phyloP scores from a whole-genome alignment of 2,329 filamentous ascomycete genomes.

The Sporothrix mexicana region DNA sequence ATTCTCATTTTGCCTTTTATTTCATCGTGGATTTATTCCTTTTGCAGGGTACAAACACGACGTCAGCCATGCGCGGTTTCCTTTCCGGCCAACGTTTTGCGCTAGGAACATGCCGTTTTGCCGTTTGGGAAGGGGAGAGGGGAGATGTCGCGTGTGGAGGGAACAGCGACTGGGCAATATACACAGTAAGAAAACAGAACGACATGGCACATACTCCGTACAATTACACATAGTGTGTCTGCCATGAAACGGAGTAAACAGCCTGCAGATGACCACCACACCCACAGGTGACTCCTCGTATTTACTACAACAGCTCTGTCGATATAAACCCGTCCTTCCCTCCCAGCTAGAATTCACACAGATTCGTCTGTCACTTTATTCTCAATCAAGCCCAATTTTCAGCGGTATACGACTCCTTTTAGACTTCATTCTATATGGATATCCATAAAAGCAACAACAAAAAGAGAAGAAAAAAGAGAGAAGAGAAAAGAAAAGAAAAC shows the following conservation, averaged over 20 bases:
- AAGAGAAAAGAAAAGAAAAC: background rate
- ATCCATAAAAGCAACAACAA: background rate
- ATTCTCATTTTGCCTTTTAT: background rate
- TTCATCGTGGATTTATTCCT: too few relatives aligned
- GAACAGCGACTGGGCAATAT: background rate
- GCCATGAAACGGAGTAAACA: background rate
- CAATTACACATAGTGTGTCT: background rate
- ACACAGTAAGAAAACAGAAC: background rate
- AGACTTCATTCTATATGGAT: conserved; percentile 11
- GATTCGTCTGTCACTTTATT: too few relatives aligned
- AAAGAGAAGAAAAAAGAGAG: background rate
- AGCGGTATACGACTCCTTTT: background rate
- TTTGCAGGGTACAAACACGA: too few relatives aligned
- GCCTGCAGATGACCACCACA: background rate
- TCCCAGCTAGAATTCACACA: background rate
- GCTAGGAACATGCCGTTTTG: background rate
- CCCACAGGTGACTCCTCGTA: too few relatives aligned
- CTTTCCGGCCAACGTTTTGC: background rate
- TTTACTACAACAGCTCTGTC: too few relatives aligned
- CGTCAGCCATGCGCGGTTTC: background rate
- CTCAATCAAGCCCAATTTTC: too few relatives aligned
- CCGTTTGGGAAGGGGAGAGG: background rate
- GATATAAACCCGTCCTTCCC: conserved; percentile 8
- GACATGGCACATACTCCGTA: background rate
- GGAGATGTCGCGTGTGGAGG: background rate